These are phyloP conservation scores for Fistulinella staudtii DNA, from an alignment of 1,284 basidiomycete species.

Conservation along the genomic window DNA sequence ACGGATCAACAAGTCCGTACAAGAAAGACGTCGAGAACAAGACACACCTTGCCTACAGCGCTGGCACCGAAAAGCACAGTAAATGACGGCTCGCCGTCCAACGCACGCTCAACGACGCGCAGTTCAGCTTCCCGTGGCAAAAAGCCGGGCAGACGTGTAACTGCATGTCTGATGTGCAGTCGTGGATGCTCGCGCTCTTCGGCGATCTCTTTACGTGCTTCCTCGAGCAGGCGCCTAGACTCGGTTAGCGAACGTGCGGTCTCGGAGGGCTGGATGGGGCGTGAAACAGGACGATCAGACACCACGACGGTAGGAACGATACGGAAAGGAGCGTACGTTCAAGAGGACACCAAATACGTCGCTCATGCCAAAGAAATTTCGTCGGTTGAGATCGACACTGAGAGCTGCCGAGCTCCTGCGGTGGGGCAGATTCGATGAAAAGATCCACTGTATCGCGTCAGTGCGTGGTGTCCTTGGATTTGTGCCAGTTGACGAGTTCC, in stretches of 20 bases:
- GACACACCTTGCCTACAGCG: slow-evolving; percentile 69
- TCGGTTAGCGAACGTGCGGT: slow-evolving; percentile 76
- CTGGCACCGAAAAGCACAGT: slow-evolving; percentile 80
- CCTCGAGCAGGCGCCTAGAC: slow-evolving; percentile 68
- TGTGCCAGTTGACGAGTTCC: slow-evolving; percentile 20
- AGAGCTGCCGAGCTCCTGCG: slow-evolving; percentile 56
- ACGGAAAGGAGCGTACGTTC: slow-evolving; percentile 51
- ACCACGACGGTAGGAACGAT: background rate
- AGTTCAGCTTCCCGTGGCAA: slow-evolving; percentile 65
- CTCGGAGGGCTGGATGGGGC: slow-evolving; percentile 57
- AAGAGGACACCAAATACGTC: slow-evolving; percentile 71
- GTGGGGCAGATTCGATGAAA: slow-evolving; percentile 63
- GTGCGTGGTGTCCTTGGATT: slow-evolving; percentile 31
- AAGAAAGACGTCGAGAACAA: background rate
- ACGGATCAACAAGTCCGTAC: slow-evolving; percentile 4
- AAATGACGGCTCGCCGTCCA: slow-evolving; percentile 72
- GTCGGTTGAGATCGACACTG: slow-evolving; percentile 54
- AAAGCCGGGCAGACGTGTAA: slow-evolving; percentile 70
- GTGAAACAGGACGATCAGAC: slow-evolving; percentile 10
- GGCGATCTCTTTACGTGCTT: slow-evolving; percentile 66
- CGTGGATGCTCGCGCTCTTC: slow-evolving; percentile 65
- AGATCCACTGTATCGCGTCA: slow-evolving; percentile 57
- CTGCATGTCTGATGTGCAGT: slow-evolving; percentile 70
- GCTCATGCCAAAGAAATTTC: slow-evolving; percentile 74
- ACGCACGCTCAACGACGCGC: slow-evolving; percentile 54